A percentile compares a stretch with the other conserved stretches of the same genome.
Evolutionary conservation across 2,329 filamentous ascomycete genomes (phyloP).

Genomic region (Bimuria novae-zelandiae): DNA sequence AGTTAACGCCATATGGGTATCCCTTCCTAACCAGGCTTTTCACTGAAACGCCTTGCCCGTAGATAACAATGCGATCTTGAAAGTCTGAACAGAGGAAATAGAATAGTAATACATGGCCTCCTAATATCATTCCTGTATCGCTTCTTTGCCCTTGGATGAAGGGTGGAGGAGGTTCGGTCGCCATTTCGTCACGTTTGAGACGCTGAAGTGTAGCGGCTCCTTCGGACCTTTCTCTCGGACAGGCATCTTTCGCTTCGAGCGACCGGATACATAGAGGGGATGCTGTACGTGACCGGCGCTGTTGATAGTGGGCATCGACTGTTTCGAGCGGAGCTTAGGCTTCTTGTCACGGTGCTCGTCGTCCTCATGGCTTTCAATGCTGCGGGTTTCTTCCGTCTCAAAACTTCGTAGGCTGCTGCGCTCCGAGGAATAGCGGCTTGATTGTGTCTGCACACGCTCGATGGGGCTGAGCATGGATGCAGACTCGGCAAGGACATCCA

Average conservation of each 20-base stretch:
- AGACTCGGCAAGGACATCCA: constrained; percentile 46
- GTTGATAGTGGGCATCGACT: constrained; percentile 40
- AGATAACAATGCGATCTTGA: not conserved
- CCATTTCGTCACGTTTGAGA: constrained; percentile 43
- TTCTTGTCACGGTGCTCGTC: constrained; percentile 49
- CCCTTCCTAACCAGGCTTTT: constrained; percentile 20
- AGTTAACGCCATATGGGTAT: constrained; percentile 28
- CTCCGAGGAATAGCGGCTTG: constrained; percentile 37
- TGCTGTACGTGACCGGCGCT: constrained; percentile 28
- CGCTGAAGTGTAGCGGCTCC: constrained; percentile 47
- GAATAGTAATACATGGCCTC: constrained; percentile 1
- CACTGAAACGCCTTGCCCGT: constrained; percentile 19
- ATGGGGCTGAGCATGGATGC: constrained; percentile 43
- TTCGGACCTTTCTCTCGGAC: constrained; percentile 44
- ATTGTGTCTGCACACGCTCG: constrained; percentile 32
- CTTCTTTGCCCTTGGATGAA: constrained; percentile 44
- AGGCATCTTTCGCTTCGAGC: constrained; percentile 49
- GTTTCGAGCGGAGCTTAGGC: constrained; percentile 44
- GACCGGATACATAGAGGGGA: constrained; percentile 47
- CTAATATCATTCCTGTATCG: constrained; percentile 14
- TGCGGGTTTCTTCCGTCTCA: constrained; percentile 32
- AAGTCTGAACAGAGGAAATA: constrained; percentile 6
- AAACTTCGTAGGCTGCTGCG: constrained; percentile 45
- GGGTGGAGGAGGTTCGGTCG: constrained; percentile 39
- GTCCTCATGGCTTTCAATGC: constrained; percentile 23